These are phyloP conservation scores for Scheffersomyces insectosa DNA, from an alignment of 1,139 yeast genomes.

Conservation along the genomic window DNA sequence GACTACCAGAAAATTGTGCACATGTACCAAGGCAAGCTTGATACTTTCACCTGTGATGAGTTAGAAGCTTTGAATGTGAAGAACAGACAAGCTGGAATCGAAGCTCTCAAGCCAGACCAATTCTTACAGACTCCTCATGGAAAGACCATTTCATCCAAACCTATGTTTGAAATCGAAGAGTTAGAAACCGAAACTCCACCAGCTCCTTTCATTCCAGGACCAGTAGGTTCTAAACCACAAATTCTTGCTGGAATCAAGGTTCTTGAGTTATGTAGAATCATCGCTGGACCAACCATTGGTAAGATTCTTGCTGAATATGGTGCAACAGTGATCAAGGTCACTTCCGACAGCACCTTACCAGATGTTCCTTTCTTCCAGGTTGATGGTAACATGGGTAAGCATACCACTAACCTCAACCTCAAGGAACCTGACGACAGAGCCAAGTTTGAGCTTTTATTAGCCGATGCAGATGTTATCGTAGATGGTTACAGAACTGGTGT, in stretches of 20 bases:
- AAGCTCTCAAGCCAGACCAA: slow-evolving; percentile 25
- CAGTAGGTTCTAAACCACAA: slow-evolving; percentile 15
- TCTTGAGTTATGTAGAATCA: slow-evolving; percentile 30
- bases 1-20: slow-evolving; percentile 25
- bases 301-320: slow-evolving; percentile 32
- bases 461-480: slow-evolving; percentile 28
- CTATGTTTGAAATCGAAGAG: slow-evolving; percentile 21
- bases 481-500: slow-evolving; percentile 34
- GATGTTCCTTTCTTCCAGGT: slow-evolving; percentile 35
- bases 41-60: slow-evolving; percentile 21
- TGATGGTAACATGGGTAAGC: slow-evolving; percentile 33
- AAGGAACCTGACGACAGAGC: slow-evolving; percentile 23
- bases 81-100: slow-evolving; percentile 29
- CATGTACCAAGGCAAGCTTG: slow-evolving; percentile 19
- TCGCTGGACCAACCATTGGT: slow-evolving; percentile 34
- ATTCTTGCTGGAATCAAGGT: slow-evolving; percentile 30
- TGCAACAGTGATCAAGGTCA: slow-evolving; percentile 30
- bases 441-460: slow-evolving; percentile 23
- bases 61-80: slow-evolving; percentile 18
- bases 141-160: slow-evolving; percentile 17
- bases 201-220: slow-evolving; percentile 14
- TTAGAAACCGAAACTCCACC: slow-evolving; percentile 24
- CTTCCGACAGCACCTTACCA: slow-evolving; percentile 22
- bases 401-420: slow-evolving; percentile 26
- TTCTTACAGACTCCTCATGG: slow-evolving; percentile 30